phyloP scores from a whole-genome alignment of 345 rosid species.

The Bretschneidera sinensis region DNA sequence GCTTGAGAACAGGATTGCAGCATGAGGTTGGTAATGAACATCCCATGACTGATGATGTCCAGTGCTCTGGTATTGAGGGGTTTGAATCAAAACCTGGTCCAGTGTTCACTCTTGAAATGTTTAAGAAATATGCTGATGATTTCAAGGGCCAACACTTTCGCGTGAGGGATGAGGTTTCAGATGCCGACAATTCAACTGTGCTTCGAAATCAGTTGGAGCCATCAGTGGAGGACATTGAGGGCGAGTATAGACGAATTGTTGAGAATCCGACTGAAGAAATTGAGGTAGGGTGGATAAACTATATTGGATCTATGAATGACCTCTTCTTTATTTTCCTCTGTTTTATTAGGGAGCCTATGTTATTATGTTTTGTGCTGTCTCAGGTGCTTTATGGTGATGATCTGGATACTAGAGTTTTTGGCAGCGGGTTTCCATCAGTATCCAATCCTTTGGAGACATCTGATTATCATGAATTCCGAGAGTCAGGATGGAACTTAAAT shows the following conservation, averaged over 20 bases:
- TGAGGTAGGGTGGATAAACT: slow-evolving; percentile 41
- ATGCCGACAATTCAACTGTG: slow-evolving; percentile 17
- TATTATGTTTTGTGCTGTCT: slow-evolving; percentile 15
- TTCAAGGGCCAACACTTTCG: slow-evolving; percentile 41
- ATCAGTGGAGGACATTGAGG: slow-evolving; percentile 45
- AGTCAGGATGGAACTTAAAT: slow-evolving; percentile 76
- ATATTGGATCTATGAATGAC: slow-evolving; percentile 12
- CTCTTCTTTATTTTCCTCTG: slow-evolving; percentile 9
- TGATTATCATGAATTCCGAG: slow-evolving; percentile 25
- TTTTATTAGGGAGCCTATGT: slow-evolving; percentile 4
- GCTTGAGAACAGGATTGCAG: slow-evolving; percentile 10
- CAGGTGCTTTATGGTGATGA: slow-evolving; percentile 56
- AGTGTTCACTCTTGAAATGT: slow-evolving; percentile 39
- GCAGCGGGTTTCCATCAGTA: slow-evolving; percentile 66
- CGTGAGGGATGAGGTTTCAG: slow-evolving; percentile 13
- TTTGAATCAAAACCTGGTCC: slow-evolving; percentile 34
- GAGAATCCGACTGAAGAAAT: slow-evolving; percentile 46
- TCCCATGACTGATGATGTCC: slow-evolving; percentile 19
- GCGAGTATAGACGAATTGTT: slow-evolving; percentile 53
- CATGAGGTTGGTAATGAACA: slow-evolving; percentile 17
- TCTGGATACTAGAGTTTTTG: slow-evolving; percentile 42
- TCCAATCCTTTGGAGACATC: slow-evolving; percentile 17
- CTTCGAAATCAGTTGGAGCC: slow-evolving; percentile 23
- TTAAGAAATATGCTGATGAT: slow-evolving; percentile 48
- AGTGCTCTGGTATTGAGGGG: slow-evolving; percentile 22